Conservation (phyloP, 495 filamentous ascomycete genomes). For the Annulohypoxylon maeteangense region DNA sequence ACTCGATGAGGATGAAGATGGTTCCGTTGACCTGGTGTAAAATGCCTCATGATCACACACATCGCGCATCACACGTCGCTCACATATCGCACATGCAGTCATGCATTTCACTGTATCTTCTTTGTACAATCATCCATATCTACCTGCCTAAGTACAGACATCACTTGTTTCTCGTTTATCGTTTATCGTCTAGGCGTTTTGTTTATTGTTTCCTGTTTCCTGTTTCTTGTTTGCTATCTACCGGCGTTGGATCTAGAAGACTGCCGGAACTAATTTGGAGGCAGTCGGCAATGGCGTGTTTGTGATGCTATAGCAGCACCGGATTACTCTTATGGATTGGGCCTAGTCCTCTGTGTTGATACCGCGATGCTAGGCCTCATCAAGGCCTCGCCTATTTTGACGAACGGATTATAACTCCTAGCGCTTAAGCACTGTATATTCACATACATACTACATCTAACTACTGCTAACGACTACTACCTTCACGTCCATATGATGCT, state of each 20-base stretch:
- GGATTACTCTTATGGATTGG: constrained; percentile 2
- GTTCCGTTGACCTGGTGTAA: constrained; percentile 30
- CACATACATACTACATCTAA: background rate
- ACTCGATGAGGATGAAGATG: constrained; percentile 68
- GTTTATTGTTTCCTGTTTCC: background rate
- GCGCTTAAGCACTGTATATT: constrained; percentile 8
- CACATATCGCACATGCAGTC: constrained; percentile 9
- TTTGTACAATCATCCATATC: constrained; percentile 17
- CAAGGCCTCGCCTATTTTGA: background rate
- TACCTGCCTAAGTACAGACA: too few species aligned
- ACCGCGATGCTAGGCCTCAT: constrained; percentile 1
- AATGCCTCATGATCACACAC: background rate
- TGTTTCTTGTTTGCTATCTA: constrained; percentile 10
- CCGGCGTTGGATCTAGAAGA: constrained; percentile 19
- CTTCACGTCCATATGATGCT: background rate
- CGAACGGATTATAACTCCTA: constrained; percentile 5
- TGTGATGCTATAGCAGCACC: constrained; percentile 8
- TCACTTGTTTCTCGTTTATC: constrained; percentile 6
- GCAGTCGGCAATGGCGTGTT: background rate
- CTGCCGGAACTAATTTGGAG: constrained; percentile 15
- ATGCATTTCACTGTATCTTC: background rate
- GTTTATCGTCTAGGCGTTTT: background rate
- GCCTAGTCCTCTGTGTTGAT: background rate
- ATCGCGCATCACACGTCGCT: background rate
- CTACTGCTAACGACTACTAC: constrained; percentile 5